Conservation (phyloP, 805 yeast species). For the Suhomyces faveliae region DNA sequence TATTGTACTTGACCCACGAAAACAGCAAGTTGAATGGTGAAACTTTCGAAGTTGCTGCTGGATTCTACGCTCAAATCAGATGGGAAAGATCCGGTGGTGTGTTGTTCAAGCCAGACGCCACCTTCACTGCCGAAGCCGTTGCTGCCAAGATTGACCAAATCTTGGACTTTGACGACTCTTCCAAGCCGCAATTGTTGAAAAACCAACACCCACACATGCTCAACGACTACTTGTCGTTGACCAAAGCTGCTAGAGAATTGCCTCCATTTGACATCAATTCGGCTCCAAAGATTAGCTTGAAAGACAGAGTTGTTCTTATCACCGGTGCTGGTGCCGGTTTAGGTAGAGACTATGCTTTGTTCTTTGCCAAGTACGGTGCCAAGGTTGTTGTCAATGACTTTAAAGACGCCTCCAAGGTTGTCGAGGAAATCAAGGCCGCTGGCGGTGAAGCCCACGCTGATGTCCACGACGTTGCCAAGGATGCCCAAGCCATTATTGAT, state of each 20-base stretch:
- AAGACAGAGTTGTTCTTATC: constrained; percentile 81
- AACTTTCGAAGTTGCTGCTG: constrained; percentile 91
- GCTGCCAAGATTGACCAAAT: constrained; percentile 65
- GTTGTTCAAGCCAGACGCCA: constrained; percentile 70
- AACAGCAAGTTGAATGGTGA: constrained; percentile 61
- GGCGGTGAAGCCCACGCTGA: constrained; percentile 86
- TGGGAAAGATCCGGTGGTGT: constrained; percentile 94
- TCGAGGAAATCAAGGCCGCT: constrained; percentile 64
- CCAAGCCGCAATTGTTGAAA: constrained; percentile 48
- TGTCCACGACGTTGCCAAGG: constrained; percentile 73
- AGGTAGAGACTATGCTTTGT: constrained; percentile 85
- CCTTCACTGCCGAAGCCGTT: constrained; percentile 84
- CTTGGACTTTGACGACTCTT: constrained; percentile 56
- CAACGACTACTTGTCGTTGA: constrained; percentile 66
- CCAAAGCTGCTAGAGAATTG: constrained; percentile 49
- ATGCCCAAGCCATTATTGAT: constrained; percentile 72
- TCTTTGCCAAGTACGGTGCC: constrained; percentile 89
- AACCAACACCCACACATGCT: constrained; percentile 68
- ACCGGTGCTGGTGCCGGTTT: constrained; percentile 97
- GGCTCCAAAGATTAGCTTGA: constrained; percentile 53
- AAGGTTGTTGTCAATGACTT: constrained; percentile 93
- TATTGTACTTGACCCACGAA: constrained; percentile 74
- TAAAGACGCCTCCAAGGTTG: constrained; percentile 68
- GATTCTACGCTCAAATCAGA: constrained; percentile 84
- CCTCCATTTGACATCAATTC: constrained; percentile 49